Evolutionary conservation across 139 green algal genomes (phyloP).

Genomic region (Tetraselmis chui): DNA sequence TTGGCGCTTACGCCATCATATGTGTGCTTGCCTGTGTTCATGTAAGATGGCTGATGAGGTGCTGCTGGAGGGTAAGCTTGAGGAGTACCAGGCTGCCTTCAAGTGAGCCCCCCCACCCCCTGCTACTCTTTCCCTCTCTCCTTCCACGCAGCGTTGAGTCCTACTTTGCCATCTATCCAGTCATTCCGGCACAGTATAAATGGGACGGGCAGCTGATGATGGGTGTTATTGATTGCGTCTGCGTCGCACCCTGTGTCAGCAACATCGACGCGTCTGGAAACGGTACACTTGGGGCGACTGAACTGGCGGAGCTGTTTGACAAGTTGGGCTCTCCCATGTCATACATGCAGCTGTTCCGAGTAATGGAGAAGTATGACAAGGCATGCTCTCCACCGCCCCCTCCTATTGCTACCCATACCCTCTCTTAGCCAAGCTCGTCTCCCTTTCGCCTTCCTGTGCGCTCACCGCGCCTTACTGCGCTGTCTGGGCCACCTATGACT

Average conservation of each 20-base stretch:
- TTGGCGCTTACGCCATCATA: too few relatives aligned
- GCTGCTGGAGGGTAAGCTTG: slow-evolving; percentile 60
- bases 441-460: too few relatives aligned
- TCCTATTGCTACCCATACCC: too few relatives aligned
- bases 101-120: slow-evolving; percentile 15
- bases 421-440: too few relatives aligned
- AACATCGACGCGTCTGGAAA: slow-evolving; percentile 33
- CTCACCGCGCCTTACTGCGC: too few relatives aligned
- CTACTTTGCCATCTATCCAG: too few relatives aligned
- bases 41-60: slow-evolving; percentile 45
- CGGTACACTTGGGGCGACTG: slow-evolving; percentile 28
- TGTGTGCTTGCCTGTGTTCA: neutral
- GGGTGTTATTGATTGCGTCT: too few relatives aligned
- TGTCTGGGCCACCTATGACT: too few relatives aligned
- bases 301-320: slow-evolving; percentile 20
- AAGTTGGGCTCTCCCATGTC: neutral
- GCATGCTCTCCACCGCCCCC: neutral
- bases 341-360: slow-evolving; percentile 11
- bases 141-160: too few relatives aligned
- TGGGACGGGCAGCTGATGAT: too few relatives aligned
- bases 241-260: too few relatives aligned
- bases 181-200: too few relatives aligned
- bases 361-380: slow-evolving; percentile 45
- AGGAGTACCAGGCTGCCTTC: slow-evolving; percentile 68
- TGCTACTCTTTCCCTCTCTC: neutral